Evolutionary conservation across 768 basidiomycete genomes (phyloP).

Genomic region (Pulveroboletus sp.): DNA sequence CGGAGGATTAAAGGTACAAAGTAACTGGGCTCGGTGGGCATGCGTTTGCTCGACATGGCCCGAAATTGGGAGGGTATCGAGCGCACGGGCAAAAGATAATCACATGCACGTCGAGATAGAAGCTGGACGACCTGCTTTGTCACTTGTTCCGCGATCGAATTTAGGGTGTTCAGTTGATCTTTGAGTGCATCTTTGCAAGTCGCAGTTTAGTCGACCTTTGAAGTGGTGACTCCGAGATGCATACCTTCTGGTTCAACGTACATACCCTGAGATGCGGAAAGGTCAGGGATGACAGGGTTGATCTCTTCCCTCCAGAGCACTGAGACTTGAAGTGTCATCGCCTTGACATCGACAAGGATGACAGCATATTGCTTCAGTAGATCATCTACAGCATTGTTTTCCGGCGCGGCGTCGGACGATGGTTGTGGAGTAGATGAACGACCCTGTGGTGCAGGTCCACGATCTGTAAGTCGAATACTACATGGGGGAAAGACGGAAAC

Average conservation of each 20-base stretch:
- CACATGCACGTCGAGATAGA: constrained; percentile 77
- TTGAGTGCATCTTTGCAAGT: constrained; percentile 49
- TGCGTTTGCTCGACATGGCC: constrained; percentile 72
- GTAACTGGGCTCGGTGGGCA: constrained; percentile 78
- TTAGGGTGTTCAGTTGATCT: constrained; percentile 48
- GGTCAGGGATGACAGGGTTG: constrained; percentile 54
- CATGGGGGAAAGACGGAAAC: constrained; percentile 24
- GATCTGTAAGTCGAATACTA: background rate
- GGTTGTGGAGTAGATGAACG: constrained; percentile 55
- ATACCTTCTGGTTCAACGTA: constrained; percentile 50
- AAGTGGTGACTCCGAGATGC: constrained; percentile 4
- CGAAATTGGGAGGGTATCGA: constrained; percentile 90
- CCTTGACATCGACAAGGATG: constrained; percentile 66
- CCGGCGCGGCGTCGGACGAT: constrained; percentile 47
- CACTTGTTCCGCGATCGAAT: constrained; percentile 52
- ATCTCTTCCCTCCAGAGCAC: constrained; percentile 72
- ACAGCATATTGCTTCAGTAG: constrained; percentile 63
- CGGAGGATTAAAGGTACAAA: constrained; percentile 81
- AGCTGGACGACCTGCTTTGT: constrained; percentile 66
- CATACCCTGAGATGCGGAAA: constrained; percentile 30
- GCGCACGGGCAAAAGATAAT: constrained; percentile 79
- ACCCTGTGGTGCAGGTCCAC: constrained; percentile 26
- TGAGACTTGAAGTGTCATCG: constrained; percentile 49
- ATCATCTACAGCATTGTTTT: constrained; percentile 62
- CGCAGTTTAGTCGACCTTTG: background rate